Base-by-base conservation (phyloP, 495 filamentous ascomycete genomes). In the Collariella sp. region DNA sequence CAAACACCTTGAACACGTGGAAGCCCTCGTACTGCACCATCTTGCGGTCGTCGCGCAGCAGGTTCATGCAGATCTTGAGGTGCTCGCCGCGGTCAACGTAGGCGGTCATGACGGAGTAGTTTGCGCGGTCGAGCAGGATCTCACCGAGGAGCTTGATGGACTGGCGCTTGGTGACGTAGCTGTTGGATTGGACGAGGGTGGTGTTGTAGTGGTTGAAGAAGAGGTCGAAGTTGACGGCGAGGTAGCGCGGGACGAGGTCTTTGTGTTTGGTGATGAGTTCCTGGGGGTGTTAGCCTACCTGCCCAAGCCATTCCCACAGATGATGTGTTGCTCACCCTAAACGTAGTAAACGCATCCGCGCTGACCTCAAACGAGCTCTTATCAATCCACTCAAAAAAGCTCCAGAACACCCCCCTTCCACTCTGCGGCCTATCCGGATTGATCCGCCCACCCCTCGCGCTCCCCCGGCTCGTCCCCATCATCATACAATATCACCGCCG, bases 21-120 rank as follows among this genome's bases (percentile, higher is more conserved):
- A 99, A 99, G 22, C 89, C 91, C 70, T 99, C 94, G 65, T 97
- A 99, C 66, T 96, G 91, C 46, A 99, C 93, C 88, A 97, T 99
- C 67, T 93, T 90, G 61, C 91, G 81, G 66, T 97, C 91, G 69
- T 96, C 91, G 45, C 87, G 80, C 50, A 99, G 72, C 48, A 97
- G 75, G 66, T 95, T 96, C 94, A 99, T 99, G 71, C 88, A 91
- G 49, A 96, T 81, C 74, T 99, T 99, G 57, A 99, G 78, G 64
- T 97, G 89, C 62, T 96, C 91, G 35, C 89, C 89, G 38, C 86
- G 83, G 67, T 96, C 89, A 44, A 99, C 93, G 70, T 99, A 99
- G 38, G 81, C 79, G 52, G 91, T 95, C 94, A 99, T 99, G 64
- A 97, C 87, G 66, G 83, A 88, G 77, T 97, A 99, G 70, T 97